Base-by-base conservation (phyloP, 345 rosid species). In the Abelmoschus esculentus region DNA sequence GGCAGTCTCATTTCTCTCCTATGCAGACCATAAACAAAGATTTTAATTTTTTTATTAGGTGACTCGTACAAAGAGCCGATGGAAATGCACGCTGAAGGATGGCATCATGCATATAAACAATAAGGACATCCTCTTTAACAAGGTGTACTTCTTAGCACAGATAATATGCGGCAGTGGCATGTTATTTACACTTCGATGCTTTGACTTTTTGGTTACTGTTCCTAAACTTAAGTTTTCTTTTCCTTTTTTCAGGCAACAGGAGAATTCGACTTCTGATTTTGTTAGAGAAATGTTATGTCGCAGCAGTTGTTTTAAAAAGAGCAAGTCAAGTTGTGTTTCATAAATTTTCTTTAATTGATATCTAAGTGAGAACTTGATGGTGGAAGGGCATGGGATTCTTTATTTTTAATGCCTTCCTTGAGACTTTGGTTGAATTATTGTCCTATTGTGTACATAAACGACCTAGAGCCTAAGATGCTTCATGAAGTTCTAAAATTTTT, bases 51-150 rank as follows among this genome's bases (percentile, higher is more conserved):
- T 34, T 49, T 28, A 38, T 60, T 63, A 95, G 99, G 99, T 95
- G 73, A 88, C 93, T 67, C 97, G 99, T 29, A 87, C 97, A 52
- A 95, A 95, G 85, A 95, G 93, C 91, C 79, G 69, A 77, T 95
- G 99, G 99, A 95, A 95, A 76, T 95, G 99, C 79, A 83, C 78
- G 7, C 84, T 95, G 81, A 95, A 95, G 86, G 97, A 95, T 64
- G 99, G 97, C 69, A 91, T 95, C 74, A 90, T 95, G 97, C 99
- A 88, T 74, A 91, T 91, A 81, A 91, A 91, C 83, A 84, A 95
- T 31, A 88, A 89, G 75, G 99, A 95, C 81, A 81, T 91, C 82
- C 93, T 95, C 79, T 95, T 95, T 77, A 95, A 91, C 73, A 91
- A 89, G 93, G 99, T 93, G 34, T 63, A 67, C 61, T 64, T 44